Evolutionary conservation across 2,329 filamentous ascomycete species (phyloP), one percentile per base, ranked within the genome.

Genomic region (Fusarium piperis): DNA sequence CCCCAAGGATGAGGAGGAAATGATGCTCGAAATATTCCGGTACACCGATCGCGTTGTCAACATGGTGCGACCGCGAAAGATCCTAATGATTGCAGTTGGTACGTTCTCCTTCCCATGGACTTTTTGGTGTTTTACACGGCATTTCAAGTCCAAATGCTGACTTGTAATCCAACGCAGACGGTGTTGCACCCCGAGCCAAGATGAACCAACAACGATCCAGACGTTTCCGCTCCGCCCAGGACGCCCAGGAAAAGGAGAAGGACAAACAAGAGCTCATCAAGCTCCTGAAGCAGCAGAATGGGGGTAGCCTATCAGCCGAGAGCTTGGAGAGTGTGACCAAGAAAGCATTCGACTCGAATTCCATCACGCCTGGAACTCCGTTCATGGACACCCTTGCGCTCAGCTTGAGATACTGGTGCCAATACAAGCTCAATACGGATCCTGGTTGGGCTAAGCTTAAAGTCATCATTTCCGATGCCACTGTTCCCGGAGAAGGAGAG

Each of bases 191-290:
- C 52, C 93, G 96, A 81, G 97, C 97, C 65, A 99, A 99, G 84
- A 99, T 99, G 96, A 99, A 99, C 81, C 97, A 99, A 81, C 96
- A 99, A 84, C 94, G 96, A 69, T 97, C 96, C 44, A 90, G 96
- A 81, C 94, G 96, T 77, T 99, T 99, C 84, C 92, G 96, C 69
- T 93, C 95, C 23, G 96, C 95, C 3, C 94, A 95, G 80, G 96
- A 99, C 80, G 96, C 96, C 16, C 91, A 94, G 78, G 94, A 98
- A 80, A 97, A 98, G 80, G 94, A 97, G 78, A 91, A 92, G 64
- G 94, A 98, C 79, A 97, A 97, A 78, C 91, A 92, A 71, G 94
- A 97, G 79, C 91, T 98, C 55, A 86, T 95, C 66, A 95, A 95
- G 77, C 86, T 97, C 79, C 86, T 98, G 60, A 93, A 92, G 78